A percentile compares a stretch with the other conserved stretches of the same genome.
These are phyloP conservation scores for Oleoguttula mirabilis DNA, from an alignment of 495 filamentous ascomycete species.

Conservation along the genomic window DNA sequence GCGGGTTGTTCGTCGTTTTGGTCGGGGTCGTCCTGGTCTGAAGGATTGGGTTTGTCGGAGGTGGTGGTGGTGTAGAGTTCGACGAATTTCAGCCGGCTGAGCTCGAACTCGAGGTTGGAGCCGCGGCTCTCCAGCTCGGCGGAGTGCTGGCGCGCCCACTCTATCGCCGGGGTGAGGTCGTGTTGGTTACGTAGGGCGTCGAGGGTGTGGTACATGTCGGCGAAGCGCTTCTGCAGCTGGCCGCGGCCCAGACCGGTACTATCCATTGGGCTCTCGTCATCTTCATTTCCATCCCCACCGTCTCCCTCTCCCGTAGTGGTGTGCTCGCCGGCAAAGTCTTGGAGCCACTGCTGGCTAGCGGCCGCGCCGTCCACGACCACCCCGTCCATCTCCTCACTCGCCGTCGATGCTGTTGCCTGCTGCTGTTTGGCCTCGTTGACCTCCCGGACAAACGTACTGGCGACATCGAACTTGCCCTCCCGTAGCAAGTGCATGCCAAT, in stretches of 20 bases:
- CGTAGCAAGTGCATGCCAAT: conserved; percentile 93
- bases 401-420: conserved; percentile 13
- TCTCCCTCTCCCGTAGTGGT: background rate
- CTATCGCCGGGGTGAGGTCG: conserved; percentile 71
- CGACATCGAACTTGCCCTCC: conserved; percentile 85
- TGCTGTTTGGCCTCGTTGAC: conserved; percentile 26
- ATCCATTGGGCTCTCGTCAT: conserved; percentile 29
- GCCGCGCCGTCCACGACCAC: background rate
- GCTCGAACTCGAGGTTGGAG: conserved; percentile 88
- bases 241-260: conserved; percentile 37
- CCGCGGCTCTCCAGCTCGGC: conserved; percentile 63
- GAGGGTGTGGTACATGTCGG: conserved; percentile 82
- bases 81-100: conserved; percentile 74
- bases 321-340: conserved; percentile 15
- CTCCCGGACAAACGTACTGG: conserved; percentile 67
- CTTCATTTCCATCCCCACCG: background rate
- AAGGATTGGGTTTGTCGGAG: conserved; percentile 16
- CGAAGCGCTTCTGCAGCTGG: conserved; percentile 63
- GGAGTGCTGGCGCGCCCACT: conserved; percentile 67
- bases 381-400: conserved; percentile 13
- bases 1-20: conserved; percentile 5
- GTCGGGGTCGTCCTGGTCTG: too few relatives aligned
- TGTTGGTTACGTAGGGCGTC: conserved; percentile 53
- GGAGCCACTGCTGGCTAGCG: conserved; percentile 1
- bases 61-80: conserved; percentile 53